Conservation (phyloP, 176 grass and related monocot genomes). For the Sorghum bicolor region Sorghum_bicolor_NCBIv3 NC_012874.2:4176501-4177000, state of each 20-base stretch:
- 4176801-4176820: slow-evolving; percentile 88
- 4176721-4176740: slow-evolving; percentile 56
- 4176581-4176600: slow-evolving; percentile 51
- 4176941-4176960: neutral
- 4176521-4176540: slow-evolving; percentile 59
- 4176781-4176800: slow-evolving; percentile 62
- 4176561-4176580: slow-evolving; percentile 49
- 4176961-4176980: neutral
- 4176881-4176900: slow-evolving; percentile 50
- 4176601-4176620: slow-evolving; percentile 59
- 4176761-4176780: slow-evolving; percentile 49
- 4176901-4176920: neutral
- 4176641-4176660: slow-evolving; percentile 36
- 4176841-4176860: slow-evolving; percentile 62
- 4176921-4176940: slow-evolving; percentile 33
- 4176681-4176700: slow-evolving; percentile 77
- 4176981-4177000: neutral
- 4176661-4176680: slow-evolving; percentile 62
- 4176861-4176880: slow-evolving; percentile 59
- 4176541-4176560: slow-evolving; percentile 47
- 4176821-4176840: slow-evolving; percentile 64
- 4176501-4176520: slow-evolving; percentile 39
- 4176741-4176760: slow-evolving; percentile 47
- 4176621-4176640: slow-evolving; percentile 47
- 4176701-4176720: slow-evolving; percentile 57